A percentile compares a stretch with the other conserved stretches of the same genome.
These are phyloP conservation scores for Cetraspora pellucida DNA, from an alignment of 192 early-diverging fungal species.

Conservation along the genomic window DNA sequence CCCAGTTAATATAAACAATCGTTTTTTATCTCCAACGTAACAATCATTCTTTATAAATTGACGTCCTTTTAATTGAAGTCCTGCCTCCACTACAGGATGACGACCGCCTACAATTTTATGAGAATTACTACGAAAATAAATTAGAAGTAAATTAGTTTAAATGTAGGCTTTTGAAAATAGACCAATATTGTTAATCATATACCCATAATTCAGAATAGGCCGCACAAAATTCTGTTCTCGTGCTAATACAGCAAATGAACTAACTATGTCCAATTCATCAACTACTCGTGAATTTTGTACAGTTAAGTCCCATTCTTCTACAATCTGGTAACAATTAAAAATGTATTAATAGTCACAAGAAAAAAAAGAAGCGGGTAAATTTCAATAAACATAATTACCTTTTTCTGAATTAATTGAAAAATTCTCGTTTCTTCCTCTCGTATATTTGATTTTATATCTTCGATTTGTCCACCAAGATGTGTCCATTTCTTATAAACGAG, in stretches of 20 bases:
- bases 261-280: conserved; percentile 69
- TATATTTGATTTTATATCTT: conserved; percentile 45
- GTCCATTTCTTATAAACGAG: conserved; percentile 48
- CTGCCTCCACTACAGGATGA: conserved; percentile 64
- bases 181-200: background rate
- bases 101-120: conserved; percentile 49
- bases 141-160: background rate
- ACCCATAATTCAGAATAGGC: conserved; percentile 50
- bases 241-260: conserved; percentile 62
- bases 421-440: conserved; percentile 57
- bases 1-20: conserved; percentile 48
- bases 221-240: conserved; percentile 55
- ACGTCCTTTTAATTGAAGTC: conserved; percentile 48
- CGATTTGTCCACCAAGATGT: conserved; percentile 58
- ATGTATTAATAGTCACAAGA: background rate
- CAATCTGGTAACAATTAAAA: conserved; percentile 29
- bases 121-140: background rate
- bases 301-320: conserved; percentile 57
- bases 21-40: conserved; percentile 45
- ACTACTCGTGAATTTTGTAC: conserved; percentile 63
- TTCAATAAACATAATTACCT: conserved; percentile 31
- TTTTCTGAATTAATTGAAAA: conserved; percentile 52
- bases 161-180: no score
- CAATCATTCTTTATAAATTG: conserved; percentile 63
- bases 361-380: background rate